These are phyloP conservation scores for Cicer judaicum DNA, from an alignment of 306 rosid species.

Conservation along the genomic window DNA sequence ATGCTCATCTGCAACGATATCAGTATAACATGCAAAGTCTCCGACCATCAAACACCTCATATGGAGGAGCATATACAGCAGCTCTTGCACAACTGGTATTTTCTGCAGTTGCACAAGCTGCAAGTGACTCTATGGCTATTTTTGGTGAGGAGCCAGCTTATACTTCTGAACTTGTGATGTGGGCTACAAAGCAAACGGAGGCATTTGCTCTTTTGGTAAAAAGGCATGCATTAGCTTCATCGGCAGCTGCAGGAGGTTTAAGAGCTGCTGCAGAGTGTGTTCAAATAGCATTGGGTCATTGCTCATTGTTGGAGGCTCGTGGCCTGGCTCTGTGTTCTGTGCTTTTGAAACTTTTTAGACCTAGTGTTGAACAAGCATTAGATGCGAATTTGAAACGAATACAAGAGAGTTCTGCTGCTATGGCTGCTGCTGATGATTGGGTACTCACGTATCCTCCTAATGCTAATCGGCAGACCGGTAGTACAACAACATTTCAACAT, in stretches of 20 bases:
- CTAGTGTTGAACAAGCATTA: conserved; percentile 97
- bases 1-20: conserved; percentile 88
- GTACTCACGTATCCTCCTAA: conserved; percentile 68
- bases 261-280: conserved; percentile 99
- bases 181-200: conserved; percentile 96
- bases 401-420: conserved; percentile 95
- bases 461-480: conserved; percentile 69
- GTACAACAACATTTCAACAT: conserved; percentile 72
- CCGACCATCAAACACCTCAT: conserved; percentile 94
- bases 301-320: conserved; percentile 92
- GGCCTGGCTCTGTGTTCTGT: conserved; percentile 95
- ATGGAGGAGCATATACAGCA: conserved; percentile 98
- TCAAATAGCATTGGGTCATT: conserved; percentile 98
- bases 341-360: conserved; percentile 90
- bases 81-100: conserved; percentile 96
- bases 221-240: conserved; percentile 96
- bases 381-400: conserved; percentile 93
- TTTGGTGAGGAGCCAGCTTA: conserved; percentile 88
- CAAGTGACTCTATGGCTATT: conserved; percentile 82
- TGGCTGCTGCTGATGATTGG: conserved; percentile 99
- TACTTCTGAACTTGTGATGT: conserved; percentile 93
- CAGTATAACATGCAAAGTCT: conserved; percentile 93
- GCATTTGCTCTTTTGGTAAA: conserved; percentile 83
- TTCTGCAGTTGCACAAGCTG: conserved; percentile 97
- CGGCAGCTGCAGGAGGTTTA: conserved; percentile 99